These are phyloP conservation scores for Boletus pseudopeckii DNA, from an alignment of 768 basidiomycete genomes.

Conservation along the genomic window DNA sequence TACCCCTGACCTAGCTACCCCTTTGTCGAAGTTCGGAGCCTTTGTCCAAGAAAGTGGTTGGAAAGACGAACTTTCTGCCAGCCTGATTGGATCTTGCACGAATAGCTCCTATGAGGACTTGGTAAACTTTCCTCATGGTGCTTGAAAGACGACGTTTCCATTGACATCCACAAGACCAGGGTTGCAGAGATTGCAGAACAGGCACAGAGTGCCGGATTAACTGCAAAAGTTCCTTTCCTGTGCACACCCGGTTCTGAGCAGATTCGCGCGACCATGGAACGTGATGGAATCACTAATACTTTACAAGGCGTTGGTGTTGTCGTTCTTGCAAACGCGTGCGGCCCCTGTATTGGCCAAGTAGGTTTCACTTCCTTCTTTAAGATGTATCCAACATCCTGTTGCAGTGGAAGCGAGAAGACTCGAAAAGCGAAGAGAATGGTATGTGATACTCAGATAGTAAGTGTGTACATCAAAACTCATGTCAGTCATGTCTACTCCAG, in stretches of 20 bases:
- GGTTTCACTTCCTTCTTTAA: conserved; percentile 10
- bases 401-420: conserved; percentile 91
- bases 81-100: conserved; percentile 96
- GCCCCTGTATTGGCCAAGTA: conserved; percentile 96
- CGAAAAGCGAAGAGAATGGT: conserved; percentile 90
- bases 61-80: conserved; percentile 90
- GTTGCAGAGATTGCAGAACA: conserved; percentile 90
- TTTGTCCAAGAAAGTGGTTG: conserved; percentile 84
- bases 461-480: conserved; percentile 3
- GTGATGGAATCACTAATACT: conserved; percentile 79
- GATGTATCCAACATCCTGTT: conserved; percentile 7
- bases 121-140: conserved; percentile 40
- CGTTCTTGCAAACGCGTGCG: conserved; percentile 96
- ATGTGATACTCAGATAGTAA: conserved; percentile 15
- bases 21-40: conserved; percentile 80
- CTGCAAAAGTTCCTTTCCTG: conserved; percentile 79
- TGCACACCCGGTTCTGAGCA: conserved; percentile 93
- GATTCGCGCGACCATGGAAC: conserved; percentile 95
- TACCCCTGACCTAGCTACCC: conserved; percentile 94
- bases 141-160: not conserved
- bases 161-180: conserved; percentile 56
- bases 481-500: conserved; percentile 36
- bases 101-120: conserved; percentile 98
- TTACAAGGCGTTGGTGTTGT: conserved; percentile 89
- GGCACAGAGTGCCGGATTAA: conserved; percentile 80